These are phyloP conservation scores for Chalciporus piperatus DNA, from an alignment of 768 basidiomycete genomes.

Conservation along the genomic window DNA sequence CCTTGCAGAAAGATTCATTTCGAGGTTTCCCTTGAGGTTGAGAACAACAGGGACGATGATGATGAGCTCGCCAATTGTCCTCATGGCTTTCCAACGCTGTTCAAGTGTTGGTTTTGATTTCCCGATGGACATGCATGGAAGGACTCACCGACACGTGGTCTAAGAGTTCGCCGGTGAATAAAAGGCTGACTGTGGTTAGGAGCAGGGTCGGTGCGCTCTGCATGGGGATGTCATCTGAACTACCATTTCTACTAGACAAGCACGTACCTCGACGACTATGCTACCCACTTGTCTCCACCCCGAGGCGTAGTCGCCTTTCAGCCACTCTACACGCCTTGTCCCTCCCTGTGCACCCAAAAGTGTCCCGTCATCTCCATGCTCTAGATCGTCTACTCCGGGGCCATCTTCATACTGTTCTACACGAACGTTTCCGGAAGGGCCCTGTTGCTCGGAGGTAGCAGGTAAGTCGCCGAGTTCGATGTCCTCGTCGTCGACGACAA, in stretches of 20 bases:
- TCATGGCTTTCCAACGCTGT: constrained; percentile 88
- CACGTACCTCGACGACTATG: constrained; percentile 70
- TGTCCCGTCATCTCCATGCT: constrained; percentile 44
- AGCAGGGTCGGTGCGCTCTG: constrained; percentile 88
- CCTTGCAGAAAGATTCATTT: constrained; percentile 97
- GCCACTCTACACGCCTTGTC: constrained; percentile 26
- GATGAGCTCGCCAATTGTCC: constrained; percentile 88
- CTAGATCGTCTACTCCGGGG: constrained; percentile 23
- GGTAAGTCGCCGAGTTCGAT: constrained; percentile 37
- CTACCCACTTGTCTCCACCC: constrained; percentile 56
- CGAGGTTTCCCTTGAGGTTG: constrained; percentile 97
- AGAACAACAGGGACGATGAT: constrained; percentile 93
- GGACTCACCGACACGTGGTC: constrained; percentile 78
- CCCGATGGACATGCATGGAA: constrained; percentile 3
- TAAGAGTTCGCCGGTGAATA: constrained; percentile 89
- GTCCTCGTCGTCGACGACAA: constrained; percentile 1
- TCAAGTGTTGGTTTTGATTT: constrained; percentile 3
- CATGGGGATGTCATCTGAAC: constrained; percentile 4
- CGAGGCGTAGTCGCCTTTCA: constrained; percentile 9
- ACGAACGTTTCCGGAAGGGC: constrained; percentile 7
- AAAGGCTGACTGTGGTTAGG: constrained; percentile 75
- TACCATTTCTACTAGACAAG: neutral
- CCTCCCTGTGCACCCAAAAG: constrained; percentile 39
- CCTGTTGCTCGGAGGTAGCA: constrained; percentile 24
- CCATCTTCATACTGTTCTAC: constrained; percentile 32